Evolutionary conservation across 306 rosid species (phyloP).

Genomic region (Betula pendula): DNA sequence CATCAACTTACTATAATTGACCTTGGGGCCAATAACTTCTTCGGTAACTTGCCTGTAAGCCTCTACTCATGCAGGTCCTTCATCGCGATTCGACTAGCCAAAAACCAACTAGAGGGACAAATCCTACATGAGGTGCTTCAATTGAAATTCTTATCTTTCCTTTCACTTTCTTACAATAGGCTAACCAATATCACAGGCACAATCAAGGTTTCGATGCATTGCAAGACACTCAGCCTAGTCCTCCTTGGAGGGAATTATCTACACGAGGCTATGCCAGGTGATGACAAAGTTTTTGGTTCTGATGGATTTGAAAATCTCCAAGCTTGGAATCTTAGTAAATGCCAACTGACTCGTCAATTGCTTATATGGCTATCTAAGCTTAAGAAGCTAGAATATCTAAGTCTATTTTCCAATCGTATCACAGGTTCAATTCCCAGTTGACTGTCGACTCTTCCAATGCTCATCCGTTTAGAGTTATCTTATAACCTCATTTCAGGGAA

Average conservation of each 20-base stretch:
- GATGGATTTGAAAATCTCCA: constrained; percentile 2
- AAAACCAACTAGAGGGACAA: neutral
- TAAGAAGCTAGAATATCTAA: neutral
- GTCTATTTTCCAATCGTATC: no score
- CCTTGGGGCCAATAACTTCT: neutral
- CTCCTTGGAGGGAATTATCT: neutral
- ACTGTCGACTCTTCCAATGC: no score
- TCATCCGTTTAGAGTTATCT: no score
- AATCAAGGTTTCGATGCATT: no score
- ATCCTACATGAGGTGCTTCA: no score
- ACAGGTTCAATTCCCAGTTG: no score
- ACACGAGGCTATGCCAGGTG: neutral
- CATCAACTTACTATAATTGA: neutral
- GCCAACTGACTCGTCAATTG: neutral
- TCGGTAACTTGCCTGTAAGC: no score
- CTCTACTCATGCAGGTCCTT: constrained; percentile 5
- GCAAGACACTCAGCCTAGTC: neutral
- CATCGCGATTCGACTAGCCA: neutral
- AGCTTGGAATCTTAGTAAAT: neutral
- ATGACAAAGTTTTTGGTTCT: neutral
- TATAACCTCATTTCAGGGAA: neutral
- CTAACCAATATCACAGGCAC: no score
- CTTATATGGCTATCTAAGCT: constrained; percentile 7
- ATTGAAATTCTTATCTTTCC: constrained; percentile 6
- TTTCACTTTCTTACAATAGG: neutral